Conservation (phyloP, 139 green algal genomes). For the Coelastrella sp. region DNA sequence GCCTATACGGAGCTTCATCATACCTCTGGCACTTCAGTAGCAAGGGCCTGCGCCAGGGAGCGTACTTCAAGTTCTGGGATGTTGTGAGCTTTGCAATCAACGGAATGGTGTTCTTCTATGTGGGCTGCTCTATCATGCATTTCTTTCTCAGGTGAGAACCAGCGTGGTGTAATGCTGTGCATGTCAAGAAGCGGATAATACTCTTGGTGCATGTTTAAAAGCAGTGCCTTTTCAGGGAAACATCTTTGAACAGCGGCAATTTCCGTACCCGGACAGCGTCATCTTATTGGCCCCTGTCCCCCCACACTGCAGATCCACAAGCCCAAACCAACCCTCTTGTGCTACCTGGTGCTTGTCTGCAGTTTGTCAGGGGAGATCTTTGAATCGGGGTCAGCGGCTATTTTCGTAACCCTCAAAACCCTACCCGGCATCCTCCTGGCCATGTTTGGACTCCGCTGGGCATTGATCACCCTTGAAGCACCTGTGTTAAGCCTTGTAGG, state of each 20-base stretch:
- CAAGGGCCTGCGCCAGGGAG: constrained; percentile 55
- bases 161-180: not conserved
- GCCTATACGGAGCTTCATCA: constrained; percentile 85
- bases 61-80: constrained; percentile 69
- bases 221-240: not conserved
- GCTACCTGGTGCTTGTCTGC: not conserved
- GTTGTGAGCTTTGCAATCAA: constrained; percentile 71
- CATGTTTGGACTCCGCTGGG: constrained; percentile 59
- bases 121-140: constrained; percentile 82
- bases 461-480: constrained; percentile 69
- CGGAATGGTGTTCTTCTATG: constrained; percentile 92
- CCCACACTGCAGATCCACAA: too few relatives aligned
- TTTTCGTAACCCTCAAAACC: not conserved
- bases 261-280: too few relatives aligned
- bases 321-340: too few relatives aligned
- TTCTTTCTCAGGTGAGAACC: constrained; percentile 77
- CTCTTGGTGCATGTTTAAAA: not conserved
- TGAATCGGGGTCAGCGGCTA: not conserved
- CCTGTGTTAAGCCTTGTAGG: constrained; percentile 51
- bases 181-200: not conserved
- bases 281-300: too few relatives aligned
- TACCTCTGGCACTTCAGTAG: constrained; percentile 75
- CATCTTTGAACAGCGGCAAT: too few relatives aligned
- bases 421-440: constrained; percentile 1
- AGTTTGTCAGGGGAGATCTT: not conserved